Base-by-base conservation (phyloP, 345 rosid species). In the Citrus trifoliata region DNA sequence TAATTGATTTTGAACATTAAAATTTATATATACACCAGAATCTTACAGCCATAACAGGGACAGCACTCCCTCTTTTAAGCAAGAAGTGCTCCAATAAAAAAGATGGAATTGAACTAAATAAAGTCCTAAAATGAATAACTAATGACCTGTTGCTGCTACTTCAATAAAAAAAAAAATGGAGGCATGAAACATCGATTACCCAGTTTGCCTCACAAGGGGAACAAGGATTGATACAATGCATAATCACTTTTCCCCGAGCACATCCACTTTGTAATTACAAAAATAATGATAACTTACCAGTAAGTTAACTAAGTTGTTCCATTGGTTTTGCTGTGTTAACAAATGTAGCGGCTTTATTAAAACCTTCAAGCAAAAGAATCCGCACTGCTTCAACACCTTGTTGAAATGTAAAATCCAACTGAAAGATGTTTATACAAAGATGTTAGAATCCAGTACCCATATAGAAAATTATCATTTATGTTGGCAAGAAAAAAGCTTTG, bases 321-420 rank as follows among this genome's bases (percentile, higher is more conserved):
- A 90, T 68, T 59, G 93, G 68, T 78, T 92, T 93, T 25, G 82
- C 75, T 78, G 81, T 90, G 85, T 94, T 94, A 68, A 96, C 97
- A 85, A 88, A 90, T 59, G 94, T 90, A 58, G 98, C 98, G 42
- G 97, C 92, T 90, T 88, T 96, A 79, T 94, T 42, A 75, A 96
- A 82, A 32, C 98, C 98, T 55, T 93, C 90, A 0, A 88, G 88
- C 68, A 90, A 51, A 76, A 96, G 94, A 75, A 93, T 90, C 83
- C 91, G 82, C 46, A 90, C 79, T 2, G 98, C 98, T 77, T 90
- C 90, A 71, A 86, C 13, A 28, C 98, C 98, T 0, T 82, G 84
- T 67, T 92, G 92, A 72, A 94, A 88, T 64, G 94, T 87, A 77
- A 89, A 83, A 76, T 90, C 97, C 89, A 96, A 81, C 99, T 93